Evolutionary conservation across 2,329 filamentous ascomycete genomes (phyloP).

Genomic region (Thielaviopsis punctulata): DNA sequence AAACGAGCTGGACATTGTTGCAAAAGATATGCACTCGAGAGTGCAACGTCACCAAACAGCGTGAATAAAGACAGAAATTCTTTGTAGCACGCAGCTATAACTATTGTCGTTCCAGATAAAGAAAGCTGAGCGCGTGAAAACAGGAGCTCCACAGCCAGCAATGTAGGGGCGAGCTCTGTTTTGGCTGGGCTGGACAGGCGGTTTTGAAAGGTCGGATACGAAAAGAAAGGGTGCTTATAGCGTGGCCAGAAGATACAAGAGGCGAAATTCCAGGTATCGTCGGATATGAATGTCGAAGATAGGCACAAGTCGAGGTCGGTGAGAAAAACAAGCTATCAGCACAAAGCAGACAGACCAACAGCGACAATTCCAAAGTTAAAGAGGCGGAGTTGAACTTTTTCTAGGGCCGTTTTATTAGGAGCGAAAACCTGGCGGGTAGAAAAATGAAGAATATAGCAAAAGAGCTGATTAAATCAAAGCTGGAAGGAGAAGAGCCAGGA

Average conservation of each 20-base stretch:
- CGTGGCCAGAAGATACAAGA: not conserved
- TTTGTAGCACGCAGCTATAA: not conserved
- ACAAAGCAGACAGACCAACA: not conserved
- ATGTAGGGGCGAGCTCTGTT: not conserved
- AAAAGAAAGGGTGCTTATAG: not conserved
- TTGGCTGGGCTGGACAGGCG: not conserved
- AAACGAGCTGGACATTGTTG: slow-evolving; percentile 65
- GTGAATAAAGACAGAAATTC: not conserved
- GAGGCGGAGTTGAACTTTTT: not conserved
- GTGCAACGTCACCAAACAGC: not conserved
- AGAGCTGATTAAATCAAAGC: not conserved
- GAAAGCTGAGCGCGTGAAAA: not conserved
- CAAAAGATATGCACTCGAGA: not conserved
- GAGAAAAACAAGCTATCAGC: not conserved
- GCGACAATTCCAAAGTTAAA: not conserved
- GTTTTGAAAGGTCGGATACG: not conserved
- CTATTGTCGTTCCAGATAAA: not conserved
- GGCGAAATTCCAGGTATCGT: not conserved
- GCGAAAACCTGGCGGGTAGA: not conserved
- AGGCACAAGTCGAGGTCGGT: not conserved
- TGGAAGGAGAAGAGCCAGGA: not conserved
- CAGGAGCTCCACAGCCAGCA: not conserved
- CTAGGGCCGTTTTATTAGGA: not conserved
- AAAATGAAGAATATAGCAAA: not conserved
- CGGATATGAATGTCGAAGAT: not conserved